Base-by-base conservation (phyloP, 1,284 basidiomycete species). In the Ceratobasidium sp. region DNA sequence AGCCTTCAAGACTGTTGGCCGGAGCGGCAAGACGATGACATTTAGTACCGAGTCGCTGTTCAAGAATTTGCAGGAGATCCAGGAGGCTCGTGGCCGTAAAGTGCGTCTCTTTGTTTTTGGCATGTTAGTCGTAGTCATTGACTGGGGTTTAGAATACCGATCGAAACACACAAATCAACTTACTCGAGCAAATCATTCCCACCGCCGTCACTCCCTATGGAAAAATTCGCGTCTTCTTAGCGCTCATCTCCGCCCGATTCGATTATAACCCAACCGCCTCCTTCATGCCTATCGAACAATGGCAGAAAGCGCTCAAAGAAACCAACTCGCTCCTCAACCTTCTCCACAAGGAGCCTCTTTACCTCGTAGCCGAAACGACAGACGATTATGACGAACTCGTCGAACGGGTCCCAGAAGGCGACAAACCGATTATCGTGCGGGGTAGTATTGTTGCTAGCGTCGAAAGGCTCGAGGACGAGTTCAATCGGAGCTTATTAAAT, bases 381-480 rank as follows among this genome's bases (percentile, higher is more conserved):
- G 91, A 93, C 48, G 98, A 99, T 83, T 99, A 99, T 85, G 97
- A 99, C 83, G 97, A 99, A 81, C 88, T 93, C 76, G 86, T 89
- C 44, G 98, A 99, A 86, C 92, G 98, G 71, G 88, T 91, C 9
- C 96, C 97, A 7, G 88, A 88, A 20, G 88, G 87, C 67, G 91
- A 92, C 10, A 82, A 93, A 67, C 70, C 70, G 23, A 93, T 96
- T 76, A 89, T 91, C 77, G 92, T 98, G 79, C 92, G 96, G 73
- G 96, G 96, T 61, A 96, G 94, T 83, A 91, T 98, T 83, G 96
- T 97, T 85, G 95, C 94, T 83, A 95, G 98, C 82, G 90, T 99
- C 68, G 98, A 99, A 85, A 93, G 97, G 78, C 87, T 99, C 71
- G 98, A 99, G 84, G 98, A 99, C 83, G 98, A 99, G 86, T 99